These are phyloP conservation scores for Friedmanniomyces endolithicus DNA, from an alignment of 495 filamentous ascomycete species.

Conservation along the genomic window DNA sequence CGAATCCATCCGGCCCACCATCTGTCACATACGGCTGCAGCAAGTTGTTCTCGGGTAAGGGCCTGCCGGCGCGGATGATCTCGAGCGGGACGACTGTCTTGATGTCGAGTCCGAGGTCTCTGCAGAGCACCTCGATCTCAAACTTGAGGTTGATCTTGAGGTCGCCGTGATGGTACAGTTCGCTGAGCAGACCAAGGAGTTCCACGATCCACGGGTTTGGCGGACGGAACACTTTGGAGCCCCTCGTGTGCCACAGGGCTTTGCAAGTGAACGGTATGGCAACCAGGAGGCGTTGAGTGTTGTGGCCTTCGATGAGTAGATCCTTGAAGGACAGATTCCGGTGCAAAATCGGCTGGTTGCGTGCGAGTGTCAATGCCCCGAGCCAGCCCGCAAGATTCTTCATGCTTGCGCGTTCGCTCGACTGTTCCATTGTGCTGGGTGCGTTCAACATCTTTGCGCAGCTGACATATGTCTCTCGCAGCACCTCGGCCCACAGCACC, in stretches of 20 bases:
- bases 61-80: constrained; percentile 59
- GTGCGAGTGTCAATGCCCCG: constrained; percentile 81
- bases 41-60: constrained; percentile 13
- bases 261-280: constrained; percentile 97
- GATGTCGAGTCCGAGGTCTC: constrained; percentile 75
- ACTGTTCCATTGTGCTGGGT: constrained; percentile 64
- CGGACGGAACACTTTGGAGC: constrained; percentile 79
- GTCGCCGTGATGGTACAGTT: constrained; percentile 85
- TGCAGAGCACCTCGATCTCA: constrained; percentile 94
- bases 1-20: constrained; percentile 57
- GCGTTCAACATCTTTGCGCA: constrained; percentile 77
- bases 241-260: constrained; percentile 68
- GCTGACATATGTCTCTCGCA: constrained; percentile 86
- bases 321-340: constrained; percentile 96
- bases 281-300: constrained; percentile 76
- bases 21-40: constrained; percentile 15
- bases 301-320: constrained; percentile 79
- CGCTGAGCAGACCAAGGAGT: constrained; percentile 71
- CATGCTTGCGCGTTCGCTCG: constrained; percentile 69
- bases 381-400: constrained; percentile 91
- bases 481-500: constrained; percentile 69
- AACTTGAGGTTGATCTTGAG: constrained; percentile 93
- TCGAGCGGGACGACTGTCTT: constrained; percentile 74
- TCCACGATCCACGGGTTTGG: constrained; percentile 98
- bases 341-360: constrained; percentile 90